A percentile compares a stretch with the other conserved stretches of the same genome.
phyloP scores from a whole-genome alignment of 2,329 filamentous ascomycete genomes.

The Penicillium sp. region DNA sequence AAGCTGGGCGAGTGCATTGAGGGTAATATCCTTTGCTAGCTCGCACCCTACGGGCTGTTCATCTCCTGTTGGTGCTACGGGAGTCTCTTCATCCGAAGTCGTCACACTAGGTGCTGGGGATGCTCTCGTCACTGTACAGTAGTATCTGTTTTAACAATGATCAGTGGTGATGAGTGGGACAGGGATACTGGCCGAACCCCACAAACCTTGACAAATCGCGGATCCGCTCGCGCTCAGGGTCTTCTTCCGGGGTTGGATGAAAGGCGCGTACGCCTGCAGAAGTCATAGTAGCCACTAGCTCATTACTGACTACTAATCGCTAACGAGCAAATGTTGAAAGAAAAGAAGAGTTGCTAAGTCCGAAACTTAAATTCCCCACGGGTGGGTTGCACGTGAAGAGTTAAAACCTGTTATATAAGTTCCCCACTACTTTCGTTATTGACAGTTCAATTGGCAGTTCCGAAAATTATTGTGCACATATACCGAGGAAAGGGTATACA shows the following conservation, averaged over 20 bases:
- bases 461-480: too few species aligned
- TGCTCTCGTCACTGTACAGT: constrained; percentile 6
- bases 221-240: constrained; percentile 17
- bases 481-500: too few species aligned
- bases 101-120: background rate
- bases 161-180: constrained; percentile 1
- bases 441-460: background rate
- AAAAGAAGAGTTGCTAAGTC: background rate
- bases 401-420: background rate
- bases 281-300: background rate
- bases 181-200: background rate
- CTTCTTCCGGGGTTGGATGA: background rate
- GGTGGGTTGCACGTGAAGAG: background rate
- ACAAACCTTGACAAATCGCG: constrained; percentile 19
- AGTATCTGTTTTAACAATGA: constrained; percentile 12
- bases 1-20: constrained; percentile 53
- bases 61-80: constrained; percentile 4
- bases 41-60: constrained; percentile 7
- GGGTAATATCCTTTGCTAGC: constrained; percentile 29
- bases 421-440: background rate
- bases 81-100: constrained; percentile 3
- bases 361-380: background rate
- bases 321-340: background rate
- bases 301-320: background rate
- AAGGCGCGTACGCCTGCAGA: background rate